Evolutionary conservation across 2,329 filamentous ascomycete species (phyloP).

Genomic region (Monilinia vaccinii-corymbosi): DNA sequence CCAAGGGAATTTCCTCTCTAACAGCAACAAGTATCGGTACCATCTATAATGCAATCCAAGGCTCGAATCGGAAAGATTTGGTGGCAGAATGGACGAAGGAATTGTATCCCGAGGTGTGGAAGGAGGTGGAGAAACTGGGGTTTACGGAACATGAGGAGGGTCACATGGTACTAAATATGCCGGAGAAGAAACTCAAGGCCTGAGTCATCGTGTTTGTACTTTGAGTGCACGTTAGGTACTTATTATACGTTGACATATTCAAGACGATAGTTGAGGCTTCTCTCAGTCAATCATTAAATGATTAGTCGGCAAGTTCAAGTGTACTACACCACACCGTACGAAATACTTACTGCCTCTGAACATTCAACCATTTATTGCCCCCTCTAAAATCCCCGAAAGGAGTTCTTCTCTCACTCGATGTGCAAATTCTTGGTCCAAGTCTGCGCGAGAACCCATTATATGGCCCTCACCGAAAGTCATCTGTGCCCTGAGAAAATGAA

Average conservation of each 20-base stretch:
- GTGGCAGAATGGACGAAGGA: slow-evolving; percentile 67
- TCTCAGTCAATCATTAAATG: too few species aligned
- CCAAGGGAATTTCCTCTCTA: neutral
- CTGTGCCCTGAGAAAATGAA: too few species aligned
- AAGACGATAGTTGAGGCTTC: neutral
- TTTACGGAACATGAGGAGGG: slow-evolving; percentile 23
- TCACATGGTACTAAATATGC: slow-evolving; percentile 24
- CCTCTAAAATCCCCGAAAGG: too few species aligned
- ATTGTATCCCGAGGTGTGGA: slow-evolving; percentile 62
- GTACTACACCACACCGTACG: neutral
- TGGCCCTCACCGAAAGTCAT: too few species aligned
- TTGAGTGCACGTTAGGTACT: neutral
- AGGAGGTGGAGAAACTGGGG: slow-evolving; percentile 38
- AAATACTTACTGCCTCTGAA: too few species aligned
- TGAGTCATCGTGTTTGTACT: neutral
- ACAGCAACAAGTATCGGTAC: slow-evolving; percentile 56
- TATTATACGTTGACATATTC: neutral
- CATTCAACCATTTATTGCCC: too few species aligned
- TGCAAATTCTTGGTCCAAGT: too few species aligned
- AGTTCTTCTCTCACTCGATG: too few species aligned
- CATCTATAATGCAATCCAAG: slow-evolving; percentile 65
- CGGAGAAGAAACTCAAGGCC: slow-evolving; percentile 19
- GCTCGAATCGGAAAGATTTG: slow-evolving; percentile 53
- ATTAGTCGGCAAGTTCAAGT: neutral
- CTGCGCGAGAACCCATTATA: too few species aligned